These are phyloP conservation scores for Thermochaetoides thermophila DNA, from an alignment of 495 filamentous ascomycete genomes.

Conservation along the genomic window DNA sequence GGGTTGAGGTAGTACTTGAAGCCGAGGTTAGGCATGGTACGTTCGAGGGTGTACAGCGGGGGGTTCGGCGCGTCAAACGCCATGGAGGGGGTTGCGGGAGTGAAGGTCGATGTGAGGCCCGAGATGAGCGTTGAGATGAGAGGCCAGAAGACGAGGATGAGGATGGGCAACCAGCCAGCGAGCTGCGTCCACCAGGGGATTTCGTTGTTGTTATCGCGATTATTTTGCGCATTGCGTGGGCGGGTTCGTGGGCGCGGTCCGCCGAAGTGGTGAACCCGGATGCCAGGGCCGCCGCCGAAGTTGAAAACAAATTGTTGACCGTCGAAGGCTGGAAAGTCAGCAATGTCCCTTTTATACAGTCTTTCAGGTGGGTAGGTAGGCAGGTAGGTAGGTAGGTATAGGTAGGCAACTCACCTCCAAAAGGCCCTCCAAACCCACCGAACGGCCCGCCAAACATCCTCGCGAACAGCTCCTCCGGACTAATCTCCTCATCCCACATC, in stretches of 20 bases:
- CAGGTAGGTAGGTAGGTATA: too few relatives aligned
- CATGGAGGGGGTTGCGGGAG: slow-evolving; percentile 48
- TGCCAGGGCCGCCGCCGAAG: slow-evolving; percentile 65
- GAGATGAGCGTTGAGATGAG: slow-evolving; percentile 70
- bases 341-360: neutral
- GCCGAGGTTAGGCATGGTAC: slow-evolving; percentile 52
- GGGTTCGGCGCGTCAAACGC: slow-evolving; percentile 51
- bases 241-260: slow-evolving; percentile 51
- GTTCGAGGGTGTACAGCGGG: slow-evolving; percentile 51
- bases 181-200: slow-evolving; percentile 39
- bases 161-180: slow-evolving; percentile 59
- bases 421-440: slow-evolving; percentile 43
- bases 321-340: slow-evolving; percentile 35
- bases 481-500: slow-evolving; percentile 64
- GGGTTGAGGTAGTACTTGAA: slow-evolving; percentile 80
- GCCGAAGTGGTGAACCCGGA: slow-evolving; percentile 79
- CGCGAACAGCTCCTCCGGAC: slow-evolving; percentile 90
- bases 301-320: slow-evolving; percentile 83
- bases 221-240: slow-evolving; percentile 52
- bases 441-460: slow-evolving; percentile 72
- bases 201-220: too few relatives aligned
- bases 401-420: slow-evolving; percentile 23
- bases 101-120: slow-evolving; percentile 29
- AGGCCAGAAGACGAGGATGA: slow-evolving; percentile 80
- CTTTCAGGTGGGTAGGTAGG: too few relatives aligned